A percentile compares a stretch with the other conserved stretches of the same genome.
Evolutionary conservation across 2,329 filamentous ascomycete genomes (phyloP).

Genomic region (Didymellaceae sp.): DNA sequence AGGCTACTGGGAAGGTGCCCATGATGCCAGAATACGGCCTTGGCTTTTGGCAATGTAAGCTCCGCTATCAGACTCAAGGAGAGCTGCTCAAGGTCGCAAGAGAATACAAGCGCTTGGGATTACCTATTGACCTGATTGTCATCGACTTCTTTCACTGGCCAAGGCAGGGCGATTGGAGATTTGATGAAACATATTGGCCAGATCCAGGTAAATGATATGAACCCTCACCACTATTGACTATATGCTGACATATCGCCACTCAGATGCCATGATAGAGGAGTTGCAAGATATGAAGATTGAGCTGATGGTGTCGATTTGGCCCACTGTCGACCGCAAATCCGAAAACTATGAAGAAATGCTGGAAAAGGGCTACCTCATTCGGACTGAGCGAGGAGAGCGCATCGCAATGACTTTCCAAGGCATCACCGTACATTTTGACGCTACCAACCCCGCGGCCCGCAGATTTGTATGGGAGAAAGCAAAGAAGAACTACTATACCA

Average conservation of each 20-base stretch:
- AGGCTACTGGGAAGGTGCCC: slow-evolving; percentile 64
- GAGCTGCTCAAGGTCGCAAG: slow-evolving; percentile 66
- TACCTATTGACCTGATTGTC: slow-evolving; percentile 71
- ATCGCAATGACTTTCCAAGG: slow-evolving; percentile 66
- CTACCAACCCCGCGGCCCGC: slow-evolving; percentile 66
- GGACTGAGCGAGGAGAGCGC: slow-evolving; percentile 65
- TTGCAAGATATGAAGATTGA: slow-evolving; percentile 65
- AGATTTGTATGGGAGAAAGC: slow-evolving; percentile 66
- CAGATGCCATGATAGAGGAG: slow-evolving; percentile 68
- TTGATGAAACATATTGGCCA: slow-evolving; percentile 69
- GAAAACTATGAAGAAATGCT: slow-evolving; percentile 69
- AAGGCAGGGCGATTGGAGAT: slow-evolving; percentile 71
- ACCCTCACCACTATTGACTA: background rate
- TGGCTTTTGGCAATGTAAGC: slow-evolving; percentile 73
- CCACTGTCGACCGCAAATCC: slow-evolving; percentile 65
- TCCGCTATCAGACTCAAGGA: slow-evolving; percentile 70
- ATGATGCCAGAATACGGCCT: slow-evolving; percentile 74
- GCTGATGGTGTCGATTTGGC: slow-evolving; percentile 74
- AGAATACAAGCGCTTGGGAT: slow-evolving; percentile 61
- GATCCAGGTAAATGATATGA: slow-evolving; percentile 54
- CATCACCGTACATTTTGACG: slow-evolving; percentile 66
- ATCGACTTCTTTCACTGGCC: slow-evolving; percentile 74
- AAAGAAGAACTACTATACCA: slow-evolving; percentile 66
- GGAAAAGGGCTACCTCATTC: slow-evolving; percentile 65
- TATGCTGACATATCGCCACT: background rate